A percentile compares a stretch with the other conserved stretches of the same genome.
Evolutionary conservation across 768 basidiomycete genomes (phyloP).

Genomic region (Tulasnella sp.): DNA sequence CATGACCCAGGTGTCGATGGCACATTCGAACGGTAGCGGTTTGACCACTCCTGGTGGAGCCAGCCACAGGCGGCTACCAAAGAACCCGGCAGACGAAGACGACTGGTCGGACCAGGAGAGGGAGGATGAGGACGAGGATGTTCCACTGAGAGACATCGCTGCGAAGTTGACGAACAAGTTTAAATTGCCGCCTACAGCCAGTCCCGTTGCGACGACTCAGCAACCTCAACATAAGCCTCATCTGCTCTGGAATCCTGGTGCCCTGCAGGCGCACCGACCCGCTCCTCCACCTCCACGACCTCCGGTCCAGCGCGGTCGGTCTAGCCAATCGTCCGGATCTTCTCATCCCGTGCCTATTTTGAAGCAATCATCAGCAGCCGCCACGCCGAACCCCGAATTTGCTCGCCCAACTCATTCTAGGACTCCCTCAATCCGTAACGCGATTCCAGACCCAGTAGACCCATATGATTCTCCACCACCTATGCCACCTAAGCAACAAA

Average conservation of each 20-base stretch:
- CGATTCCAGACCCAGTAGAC: neutral
- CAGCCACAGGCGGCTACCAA: neutral
- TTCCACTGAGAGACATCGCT: neutral
- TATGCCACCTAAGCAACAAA: neutral
- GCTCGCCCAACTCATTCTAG: neutral
- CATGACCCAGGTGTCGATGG: too few relatives aligned
- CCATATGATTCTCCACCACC: neutral
- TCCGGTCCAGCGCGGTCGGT: neutral
- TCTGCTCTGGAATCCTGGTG: neutral
- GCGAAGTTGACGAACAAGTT: neutral
- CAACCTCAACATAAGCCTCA: neutral
- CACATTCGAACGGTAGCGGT: neutral
- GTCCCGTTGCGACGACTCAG: neutral
- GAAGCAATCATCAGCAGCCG: neutral
- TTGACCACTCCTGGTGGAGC: neutral
- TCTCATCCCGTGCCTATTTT: neutral
- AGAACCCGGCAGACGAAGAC: conserved; percentile 12
- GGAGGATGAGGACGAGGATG: conserved; percentile 14
- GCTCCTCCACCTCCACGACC: conserved; percentile 15
- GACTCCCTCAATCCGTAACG: neutral
- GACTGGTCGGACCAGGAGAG: conserved; percentile 17
- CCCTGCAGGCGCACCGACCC: neutral
- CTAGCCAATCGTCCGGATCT: neutral
- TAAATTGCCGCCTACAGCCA: neutral
- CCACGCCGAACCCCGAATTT: neutral